A percentile compares a stretch with the other conserved stretches of the same genome.
phyloP scores from a whole-genome alignment of 2,329 filamentous ascomycete genomes.

The Eurotiales sp. region DNA sequence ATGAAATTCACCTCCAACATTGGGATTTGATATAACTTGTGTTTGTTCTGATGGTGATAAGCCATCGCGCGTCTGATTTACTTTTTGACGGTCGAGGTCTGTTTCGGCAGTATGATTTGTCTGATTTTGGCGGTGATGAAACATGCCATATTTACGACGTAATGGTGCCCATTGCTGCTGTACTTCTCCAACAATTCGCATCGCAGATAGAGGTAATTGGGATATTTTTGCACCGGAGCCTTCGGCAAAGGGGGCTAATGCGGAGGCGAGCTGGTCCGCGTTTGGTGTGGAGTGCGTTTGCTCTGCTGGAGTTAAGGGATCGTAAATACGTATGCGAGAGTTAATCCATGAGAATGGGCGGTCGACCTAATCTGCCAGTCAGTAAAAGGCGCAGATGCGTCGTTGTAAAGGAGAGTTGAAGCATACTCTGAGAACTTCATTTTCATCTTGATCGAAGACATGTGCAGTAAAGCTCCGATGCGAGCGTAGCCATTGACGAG shows the following conservation, averaged over 20 bases:
- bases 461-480: conserved; percentile 63
- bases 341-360: conserved; percentile 63
- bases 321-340: conserved; percentile 55
- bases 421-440: conserved; percentile 54
- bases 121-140: conserved; percentile 56
- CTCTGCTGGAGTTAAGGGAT: conserved; percentile 42
- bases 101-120: conserved; percentile 35
- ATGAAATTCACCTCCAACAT: conserved; percentile 44
- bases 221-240: conserved; percentile 52
- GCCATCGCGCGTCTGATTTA: conserved; percentile 44
- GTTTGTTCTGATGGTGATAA: conserved; percentile 49
- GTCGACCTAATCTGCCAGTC: conserved; percentile 29
- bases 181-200: conserved; percentile 61
- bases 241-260: conserved; percentile 36
- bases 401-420: background rate
- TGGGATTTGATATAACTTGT: conserved; percentile 33
- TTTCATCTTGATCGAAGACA: conserved; percentile 59
- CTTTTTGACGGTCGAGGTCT: conserved; percentile 34
- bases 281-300: conserved; percentile 35
- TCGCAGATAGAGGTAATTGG: conserved; percentile 50
- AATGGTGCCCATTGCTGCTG: conserved; percentile 63
- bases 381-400: background rate
- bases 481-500: conserved; percentile 58
- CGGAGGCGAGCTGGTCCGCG: conserved; percentile 42
- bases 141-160: conserved; percentile 62